Evolutionary conservation across 2,329 filamentous ascomycete genomes (phyloP).

Genomic region (Westerdykella ornata): DNA sequence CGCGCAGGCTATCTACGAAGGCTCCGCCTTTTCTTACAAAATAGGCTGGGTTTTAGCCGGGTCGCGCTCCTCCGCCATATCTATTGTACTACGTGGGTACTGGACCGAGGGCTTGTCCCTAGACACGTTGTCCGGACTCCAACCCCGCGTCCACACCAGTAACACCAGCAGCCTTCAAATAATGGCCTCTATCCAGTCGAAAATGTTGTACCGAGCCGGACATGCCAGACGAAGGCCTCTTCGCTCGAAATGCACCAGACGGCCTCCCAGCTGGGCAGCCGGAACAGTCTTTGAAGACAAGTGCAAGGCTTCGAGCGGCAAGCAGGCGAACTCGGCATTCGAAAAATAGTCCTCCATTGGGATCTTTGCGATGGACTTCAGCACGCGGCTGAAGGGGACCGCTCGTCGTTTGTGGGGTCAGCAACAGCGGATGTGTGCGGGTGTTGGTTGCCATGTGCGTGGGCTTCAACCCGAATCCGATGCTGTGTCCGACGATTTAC

Average conservation of each 20-base stretch:
- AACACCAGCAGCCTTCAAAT: constrained; percentile 37
- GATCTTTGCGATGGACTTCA: constrained; percentile 44
- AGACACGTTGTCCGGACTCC: constrained; percentile 33
- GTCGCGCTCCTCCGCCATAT: constrained; percentile 43
- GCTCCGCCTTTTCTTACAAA: constrained; percentile 37
- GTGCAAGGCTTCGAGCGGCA: constrained; percentile 37
- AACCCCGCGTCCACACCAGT: constrained; percentile 34
- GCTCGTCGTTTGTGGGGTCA: constrained; percentile 44
- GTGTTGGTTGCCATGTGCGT: constrained; percentile 43
- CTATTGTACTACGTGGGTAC: constrained; percentile 45
- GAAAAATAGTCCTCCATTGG: constrained; percentile 43
- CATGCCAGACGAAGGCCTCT: constrained; percentile 44
- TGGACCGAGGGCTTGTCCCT: constrained; percentile 41
- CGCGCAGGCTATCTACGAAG: constrained; percentile 20
- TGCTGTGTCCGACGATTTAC: constrained; percentile 37
- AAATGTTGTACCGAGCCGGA: constrained; percentile 40
- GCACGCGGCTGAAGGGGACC: constrained; percentile 37
- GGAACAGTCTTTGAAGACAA: constrained; percentile 35
- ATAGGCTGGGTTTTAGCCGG: constrained; percentile 42
- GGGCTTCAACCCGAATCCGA: constrained; percentile 41
- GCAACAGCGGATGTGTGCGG: constrained; percentile 44
- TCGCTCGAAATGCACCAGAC: constrained; percentile 40
- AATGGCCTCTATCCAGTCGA: constrained; percentile 39
- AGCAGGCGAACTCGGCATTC: constrained; percentile 32
- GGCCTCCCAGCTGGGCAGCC: constrained; percentile 40